These are phyloP conservation scores for Beauveria brongniartii DNA, from an alignment of 2,329 filamentous ascomycete species.

Conservation along the genomic window DNA sequence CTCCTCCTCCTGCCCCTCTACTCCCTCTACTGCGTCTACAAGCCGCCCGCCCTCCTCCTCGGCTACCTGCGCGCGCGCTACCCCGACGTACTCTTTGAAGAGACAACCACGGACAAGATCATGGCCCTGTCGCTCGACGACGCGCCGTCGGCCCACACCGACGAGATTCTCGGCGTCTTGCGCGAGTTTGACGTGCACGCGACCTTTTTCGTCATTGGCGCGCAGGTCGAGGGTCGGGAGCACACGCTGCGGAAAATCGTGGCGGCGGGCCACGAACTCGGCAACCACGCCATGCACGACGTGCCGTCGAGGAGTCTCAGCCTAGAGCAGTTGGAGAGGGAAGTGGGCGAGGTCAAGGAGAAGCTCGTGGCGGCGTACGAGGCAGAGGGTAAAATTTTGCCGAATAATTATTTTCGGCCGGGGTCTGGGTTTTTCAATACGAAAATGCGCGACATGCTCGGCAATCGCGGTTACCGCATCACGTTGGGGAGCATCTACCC, in stretches of 20 bases:
- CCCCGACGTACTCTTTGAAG: conserved; percentile 73
- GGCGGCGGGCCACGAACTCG: conserved; percentile 61
- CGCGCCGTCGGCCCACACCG: conserved; percentile 65
- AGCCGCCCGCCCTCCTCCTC: conserved; percentile 66
- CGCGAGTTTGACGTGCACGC: conserved; percentile 58
- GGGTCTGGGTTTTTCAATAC: conserved; percentile 77
- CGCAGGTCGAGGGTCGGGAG: conserved; percentile 53
- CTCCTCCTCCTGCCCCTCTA: conserved; percentile 32
- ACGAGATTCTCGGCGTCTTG: conserved; percentile 62
- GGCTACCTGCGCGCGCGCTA: conserved; percentile 61
- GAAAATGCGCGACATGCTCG: conserved; percentile 56
- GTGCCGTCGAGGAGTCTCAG: conserved; percentile 61
- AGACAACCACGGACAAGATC: conserved; percentile 50
- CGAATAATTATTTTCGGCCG: conserved; percentile 67
- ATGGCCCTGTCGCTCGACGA: conserved; percentile 85
- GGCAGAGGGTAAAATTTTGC: conserved; percentile 34
- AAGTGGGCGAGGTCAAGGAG: conserved; percentile 58
- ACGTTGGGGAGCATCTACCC: conserved; percentile 83
- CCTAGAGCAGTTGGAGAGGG: conserved; percentile 47
- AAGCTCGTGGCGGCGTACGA: conserved; percentile 51
- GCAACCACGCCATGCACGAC: conserved; percentile 85
- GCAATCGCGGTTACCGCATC: conserved; percentile 57
- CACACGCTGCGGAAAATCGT: conserved; percentile 49
- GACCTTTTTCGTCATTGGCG: conserved; percentile 85
- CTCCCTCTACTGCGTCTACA: conserved; percentile 66